phyloP scores from a whole-genome alignment of 495 filamentous ascomycete genomes.

The Podospora appendiculata region DNA sequence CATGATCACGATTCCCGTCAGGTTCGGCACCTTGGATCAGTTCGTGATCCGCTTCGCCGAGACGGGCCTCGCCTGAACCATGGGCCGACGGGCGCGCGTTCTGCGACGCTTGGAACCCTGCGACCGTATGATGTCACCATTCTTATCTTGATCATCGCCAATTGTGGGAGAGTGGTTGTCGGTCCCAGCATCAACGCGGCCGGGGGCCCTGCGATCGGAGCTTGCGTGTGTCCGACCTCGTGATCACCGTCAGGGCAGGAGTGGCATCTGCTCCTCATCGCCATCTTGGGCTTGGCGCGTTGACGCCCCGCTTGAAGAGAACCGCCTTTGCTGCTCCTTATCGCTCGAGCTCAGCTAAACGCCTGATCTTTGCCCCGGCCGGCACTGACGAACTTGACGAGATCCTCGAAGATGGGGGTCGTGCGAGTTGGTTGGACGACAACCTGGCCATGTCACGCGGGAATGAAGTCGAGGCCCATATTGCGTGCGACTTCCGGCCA shows the following conservation, averaged over 20 bases:
- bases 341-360: too few relatives aligned
- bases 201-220: not conserved
- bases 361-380: too few relatives aligned
- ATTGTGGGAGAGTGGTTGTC: not conserved
- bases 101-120: not conserved
- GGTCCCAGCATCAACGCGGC: not conserved
- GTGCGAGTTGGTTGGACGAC: too few relatives aligned
- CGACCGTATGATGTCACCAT: not conserved
- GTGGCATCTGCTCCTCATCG: not conserved
- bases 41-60: not conserved
- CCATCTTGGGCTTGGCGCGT: too few relatives aligned
- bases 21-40: not conserved
- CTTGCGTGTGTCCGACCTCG: not conserved
- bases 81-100: not conserved
- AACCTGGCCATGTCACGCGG: conserved; percentile 18
- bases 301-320: too few relatives aligned
- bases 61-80: not conserved
- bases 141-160: not conserved
- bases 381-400: too few relatives aligned
- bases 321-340: too few relatives aligned
- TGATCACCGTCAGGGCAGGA: not conserved
- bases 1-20: not conserved
- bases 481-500: conserved; percentile 75
- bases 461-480: conserved; percentile 76
- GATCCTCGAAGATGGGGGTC: too few relatives aligned